Evolutionary conservation across 73 alveolate species (phyloP), one percentile per base, ranked within the genome.

Genomic region (Paraurostyla sp.): DNA sequence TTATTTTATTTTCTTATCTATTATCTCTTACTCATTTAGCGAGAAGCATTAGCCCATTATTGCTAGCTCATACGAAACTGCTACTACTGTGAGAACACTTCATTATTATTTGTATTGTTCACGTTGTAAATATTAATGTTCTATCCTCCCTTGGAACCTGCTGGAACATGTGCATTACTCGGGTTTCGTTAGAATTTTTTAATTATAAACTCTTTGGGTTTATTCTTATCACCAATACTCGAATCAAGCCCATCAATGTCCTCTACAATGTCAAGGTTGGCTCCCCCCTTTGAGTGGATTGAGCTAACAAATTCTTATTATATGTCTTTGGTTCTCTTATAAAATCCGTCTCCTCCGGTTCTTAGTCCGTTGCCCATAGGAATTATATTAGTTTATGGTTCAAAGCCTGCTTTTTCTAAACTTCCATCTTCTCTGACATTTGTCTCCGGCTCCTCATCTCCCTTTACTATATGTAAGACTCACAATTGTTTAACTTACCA

Each of bases 401-500:
- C 78, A 25, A 29, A 30, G 3, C 22, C 51, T 9, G 13, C 52
- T 60, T 25, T 9, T 7, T 60, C 78, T 7, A 27, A 23, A 50
- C 78, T 60, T 32, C 22, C 50, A 60, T 60, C 78, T n/a, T n/a
- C n/a, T n/a, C n/a, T n/a, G n/a, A n/a, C n/a, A n/a, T n/a, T n/a
- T n/a, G n/a, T n/a, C 78, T 50, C 32, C 50, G 32, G 7, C 23
- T 60, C 78, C 50, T 60, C 78, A 60, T 60, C 78, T 32, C 78
- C 78, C 78, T 60, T 60, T 60, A 27, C 78, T 60, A 33, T 13
- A 3, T 60, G 32, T 60, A 16, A 6, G 27, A 2, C 22, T n/a
- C n/a, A n/a, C n/a, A n/a, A n/a, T n/a, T n/a, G n/a, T n/a, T n/a
- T n/a, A n/a, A n/a, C n/a, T n/a, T n/a, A n/a, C n/a, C n/a, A n/a